Base-by-base conservation (phyloP, 164 flowering plant genomes). In the Hamamelis virginiana region DNA sequence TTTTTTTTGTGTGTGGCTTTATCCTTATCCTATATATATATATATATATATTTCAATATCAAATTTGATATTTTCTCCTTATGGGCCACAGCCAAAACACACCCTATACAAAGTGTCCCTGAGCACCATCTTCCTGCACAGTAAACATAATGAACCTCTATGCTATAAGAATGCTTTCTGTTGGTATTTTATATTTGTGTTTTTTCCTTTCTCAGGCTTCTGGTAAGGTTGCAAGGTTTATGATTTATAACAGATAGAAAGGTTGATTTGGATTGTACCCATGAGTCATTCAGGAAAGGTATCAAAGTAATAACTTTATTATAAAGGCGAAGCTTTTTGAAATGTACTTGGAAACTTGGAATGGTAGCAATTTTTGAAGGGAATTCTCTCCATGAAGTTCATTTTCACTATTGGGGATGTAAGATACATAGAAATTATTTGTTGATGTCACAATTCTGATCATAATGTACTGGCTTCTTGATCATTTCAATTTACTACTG, bases 151-250 rank as follows among this genome's bases (percentile, higher is more conserved):
- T 12, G 16, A 11, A 33, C 63, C 63, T 33, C 45, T 33, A 33
- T 33, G 41, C 6, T 33, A 6, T 33, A 33, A 18, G 9, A 25
- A 23, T 19, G 25, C 12, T 5, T 57, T 33, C 11, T 25, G 33
- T 23, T 11, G 60, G 38, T 18, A 62, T 28, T 59, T 12, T 53
- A 13, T 9, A 4, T 27, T 57, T 21, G 11, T 67, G 23, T 26
- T 26, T 52, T 45, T 50, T 28, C 19, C 19, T 43, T 13, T 74
- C 62, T 14, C 80, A 84, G 87, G 81, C 81, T 57, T 80, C 75
- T 50, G 83, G 82, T 4, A 72, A 50, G 69, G 66, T 72, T 56
- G 81, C 67, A 65, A 71, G 71, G 56, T 76, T 76, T 69, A 33
- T 16, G n/a, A 76, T 78, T 18, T 18, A 38, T 4, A 66, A 71